A percentile compares a stretch with the other conserved stretches of the same genome.
These are phyloP conservation scores for Diplodia seriata DNA, from an alignment of 2,329 filamentous ascomycete genomes.

Conservation along the genomic window DNA sequence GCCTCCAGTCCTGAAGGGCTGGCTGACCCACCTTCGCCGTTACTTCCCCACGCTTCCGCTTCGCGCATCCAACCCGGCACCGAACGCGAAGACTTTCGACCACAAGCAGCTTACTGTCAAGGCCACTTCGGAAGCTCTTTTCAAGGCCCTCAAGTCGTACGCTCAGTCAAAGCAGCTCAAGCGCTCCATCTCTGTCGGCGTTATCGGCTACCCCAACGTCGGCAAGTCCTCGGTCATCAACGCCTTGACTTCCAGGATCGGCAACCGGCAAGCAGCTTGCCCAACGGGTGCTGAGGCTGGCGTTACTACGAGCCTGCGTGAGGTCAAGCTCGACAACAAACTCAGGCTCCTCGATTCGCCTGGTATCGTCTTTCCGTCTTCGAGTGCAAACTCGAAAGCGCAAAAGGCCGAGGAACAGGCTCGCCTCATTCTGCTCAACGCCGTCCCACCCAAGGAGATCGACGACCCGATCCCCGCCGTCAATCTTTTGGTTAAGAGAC, in stretches of 20 bases:
- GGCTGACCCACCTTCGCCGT: constrained; percentile 82
- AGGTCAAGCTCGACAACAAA: constrained; percentile 94
- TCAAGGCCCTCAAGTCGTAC: constrained; percentile 89
- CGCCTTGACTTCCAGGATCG: constrained; percentile 79
- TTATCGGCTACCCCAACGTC: constrained; percentile 95
- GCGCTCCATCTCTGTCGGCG: constrained; percentile 86
- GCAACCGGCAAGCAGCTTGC: constrained; percentile 71
- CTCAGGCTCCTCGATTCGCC: constrained; percentile 92
- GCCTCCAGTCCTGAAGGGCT: constrained; percentile 78
- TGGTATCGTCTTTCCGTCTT: constrained; percentile 88
- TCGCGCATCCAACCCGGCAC: constrained; percentile 79
- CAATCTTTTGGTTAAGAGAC: constrained; percentile 78
- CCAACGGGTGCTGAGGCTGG: constrained; percentile 91
- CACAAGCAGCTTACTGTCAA: constrained; percentile 88
- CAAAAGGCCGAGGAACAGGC: constrained; percentile 75
- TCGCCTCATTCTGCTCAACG: constrained; percentile 85
- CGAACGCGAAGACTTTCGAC: constrained; percentile 90
- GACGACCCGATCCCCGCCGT: constrained; percentile 90
- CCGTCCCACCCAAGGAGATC: constrained; percentile 91
- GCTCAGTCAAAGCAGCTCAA: constrained; percentile 84
- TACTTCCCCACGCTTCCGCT: constrained; percentile 93
- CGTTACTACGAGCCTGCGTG: constrained; percentile 84
- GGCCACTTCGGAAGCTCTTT: constrained; percentile 82
- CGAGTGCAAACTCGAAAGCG: constrained; percentile 53
- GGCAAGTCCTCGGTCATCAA: constrained; percentile 98